These are phyloP conservation scores for Puccinia polysora DNA, from an alignment of 1,284 basidiomycete species.

Conservation along the genomic window DNA sequence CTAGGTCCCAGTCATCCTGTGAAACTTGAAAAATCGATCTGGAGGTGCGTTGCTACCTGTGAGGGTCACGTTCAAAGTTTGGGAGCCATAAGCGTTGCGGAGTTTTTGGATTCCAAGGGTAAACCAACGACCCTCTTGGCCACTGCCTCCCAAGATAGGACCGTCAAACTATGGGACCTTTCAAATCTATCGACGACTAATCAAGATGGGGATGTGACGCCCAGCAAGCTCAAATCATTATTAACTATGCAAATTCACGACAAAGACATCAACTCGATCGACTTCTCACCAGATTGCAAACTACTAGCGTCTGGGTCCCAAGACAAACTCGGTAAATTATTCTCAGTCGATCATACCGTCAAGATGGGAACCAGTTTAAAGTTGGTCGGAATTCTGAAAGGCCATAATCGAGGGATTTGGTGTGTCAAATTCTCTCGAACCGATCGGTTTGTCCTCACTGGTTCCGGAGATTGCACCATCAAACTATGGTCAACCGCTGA, in stretches of 20 bases:
- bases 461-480: conserved; percentile 88
- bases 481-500: conserved; percentile 87
- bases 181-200: conserved; percentile 55
- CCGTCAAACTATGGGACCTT: conserved; percentile 97
- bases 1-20: conserved; percentile 45
- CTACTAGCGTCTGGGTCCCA: conserved; percentile 90
- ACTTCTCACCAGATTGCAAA: conserved; percentile 83
- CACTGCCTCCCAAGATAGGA: conserved; percentile 92
- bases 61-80: conserved; percentile 93
- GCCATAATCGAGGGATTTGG: conserved; percentile 97
- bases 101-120: conserved; percentile 44
- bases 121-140: conserved; percentile 65
- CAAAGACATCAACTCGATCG: conserved; percentile 96
- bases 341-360: conserved; percentile 60
- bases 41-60: conserved; percentile 77
- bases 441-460: conserved; percentile 82
- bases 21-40: conserved; percentile 52
- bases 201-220: conserved; percentile 50
- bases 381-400: conserved; percentile 81
- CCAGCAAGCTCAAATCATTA: conserved; percentile 67
- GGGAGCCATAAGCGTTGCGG: conserved; percentile 71
- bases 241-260: conserved; percentile 91
- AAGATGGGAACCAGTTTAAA: conserved; percentile 57
- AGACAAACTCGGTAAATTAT: conserved; percentile 89
- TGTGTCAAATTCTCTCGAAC: conserved; percentile 76